Evolutionary conservation across 148 eudicot species (phyloP).

Genomic region (Gaultheria prostrata): DNA sequence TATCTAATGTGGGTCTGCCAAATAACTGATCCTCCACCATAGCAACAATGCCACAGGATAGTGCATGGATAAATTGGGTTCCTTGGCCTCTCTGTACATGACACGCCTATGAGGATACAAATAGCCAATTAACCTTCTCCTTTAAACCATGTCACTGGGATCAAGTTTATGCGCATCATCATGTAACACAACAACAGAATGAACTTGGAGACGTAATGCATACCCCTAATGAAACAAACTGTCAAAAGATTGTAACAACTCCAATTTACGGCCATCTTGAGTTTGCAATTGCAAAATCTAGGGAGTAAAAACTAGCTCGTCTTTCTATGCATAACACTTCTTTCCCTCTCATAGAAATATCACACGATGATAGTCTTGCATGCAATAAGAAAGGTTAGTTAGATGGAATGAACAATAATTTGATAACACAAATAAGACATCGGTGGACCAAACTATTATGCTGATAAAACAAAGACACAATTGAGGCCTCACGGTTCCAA

Average conservation of each 20-base stretch:
- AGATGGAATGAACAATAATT: neutral
- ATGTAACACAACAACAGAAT: neutral
- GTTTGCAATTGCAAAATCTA: neutral
- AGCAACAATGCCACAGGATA: too few relatives aligned
- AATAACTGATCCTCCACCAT: too few relatives aligned
- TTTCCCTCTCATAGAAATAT: neutral
- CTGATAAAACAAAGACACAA: constrained; percentile 19
- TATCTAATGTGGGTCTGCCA: neutral
- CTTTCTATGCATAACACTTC: neutral
- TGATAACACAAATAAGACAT: constrained; percentile 6
- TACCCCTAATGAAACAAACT: neutral
- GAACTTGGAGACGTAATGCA: neutral
- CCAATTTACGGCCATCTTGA: neutral
- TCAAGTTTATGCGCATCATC: neutral
- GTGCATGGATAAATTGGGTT: too few relatives aligned
- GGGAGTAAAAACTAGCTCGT: neutral
- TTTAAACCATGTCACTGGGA: too few relatives aligned
- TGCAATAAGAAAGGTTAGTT: neutral
- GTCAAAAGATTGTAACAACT: neutral
- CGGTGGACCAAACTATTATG: constrained; percentile 18
- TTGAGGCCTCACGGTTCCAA: constrained; percentile 88
- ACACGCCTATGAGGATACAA: too few relatives aligned
- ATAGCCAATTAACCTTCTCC: too few relatives aligned
- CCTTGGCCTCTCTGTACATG: too few relatives aligned
- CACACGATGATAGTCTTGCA: neutral